Percentiles rank a stretch among this genome's conserved stretches.
Conservation (phyloP, 2,329 filamentous ascomycete genomes). For the Diaporthe amygdali region DNA sequence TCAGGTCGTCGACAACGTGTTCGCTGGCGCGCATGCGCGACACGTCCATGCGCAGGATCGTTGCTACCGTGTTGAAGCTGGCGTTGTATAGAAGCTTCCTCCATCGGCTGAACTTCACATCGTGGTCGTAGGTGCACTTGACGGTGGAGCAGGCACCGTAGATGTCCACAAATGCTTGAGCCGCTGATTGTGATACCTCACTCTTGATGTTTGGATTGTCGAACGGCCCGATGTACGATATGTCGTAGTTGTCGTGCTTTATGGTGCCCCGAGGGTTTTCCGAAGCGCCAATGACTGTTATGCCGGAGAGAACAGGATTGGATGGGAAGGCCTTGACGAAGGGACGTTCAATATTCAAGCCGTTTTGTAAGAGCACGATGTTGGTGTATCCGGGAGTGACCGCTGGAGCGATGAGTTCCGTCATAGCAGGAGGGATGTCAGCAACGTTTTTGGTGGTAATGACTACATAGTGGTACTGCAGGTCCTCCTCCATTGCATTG, state of each 20-base stretch:
- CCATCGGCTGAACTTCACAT: constrained; percentile 50
- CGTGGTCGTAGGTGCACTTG: constrained; percentile 41
- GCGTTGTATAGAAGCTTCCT: constrained; percentile 54
- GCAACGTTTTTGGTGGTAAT: constrained; percentile 64
- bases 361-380: constrained; percentile 66
- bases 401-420: constrained; percentile 55
- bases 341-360: constrained; percentile 66
- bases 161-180: constrained; percentile 46
- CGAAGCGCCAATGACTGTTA: constrained; percentile 57
- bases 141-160: constrained; percentile 52
- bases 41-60: constrained; percentile 55
- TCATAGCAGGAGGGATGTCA: constrained; percentile 53
- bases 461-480: constrained; percentile 60
- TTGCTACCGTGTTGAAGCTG: constrained; percentile 56
- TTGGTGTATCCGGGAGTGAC: constrained; percentile 55
- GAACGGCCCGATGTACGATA: constrained; percentile 56
- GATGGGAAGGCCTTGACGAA: constrained; percentile 53
- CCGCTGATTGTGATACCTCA: constrained; percentile 28
- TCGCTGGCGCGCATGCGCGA: constrained; percentile 50
- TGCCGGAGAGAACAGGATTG: constrained; percentile 58
- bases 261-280: constrained; percentile 53
- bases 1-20: constrained; percentile 48
- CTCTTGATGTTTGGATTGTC: constrained; percentile 40
- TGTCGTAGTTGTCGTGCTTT: constrained; percentile 51
- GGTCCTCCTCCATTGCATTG: constrained; percentile 39